Conservation (phyloP, 1,139 yeast genomes). For the Blastobotrys buckinghamii region DNA sequence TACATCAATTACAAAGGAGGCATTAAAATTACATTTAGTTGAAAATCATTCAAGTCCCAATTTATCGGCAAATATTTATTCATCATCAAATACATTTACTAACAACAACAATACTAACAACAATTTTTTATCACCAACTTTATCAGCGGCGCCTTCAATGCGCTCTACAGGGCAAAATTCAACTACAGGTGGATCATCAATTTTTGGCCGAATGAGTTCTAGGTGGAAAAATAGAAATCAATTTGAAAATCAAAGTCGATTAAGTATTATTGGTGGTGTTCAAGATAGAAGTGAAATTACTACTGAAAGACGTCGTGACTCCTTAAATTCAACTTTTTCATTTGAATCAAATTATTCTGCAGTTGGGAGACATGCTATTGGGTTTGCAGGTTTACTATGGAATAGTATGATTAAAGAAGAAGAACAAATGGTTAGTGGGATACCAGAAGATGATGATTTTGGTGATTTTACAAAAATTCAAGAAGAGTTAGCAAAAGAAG, state of each 20-base stretch:
- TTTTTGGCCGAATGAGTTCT: conserved; percentile 23
- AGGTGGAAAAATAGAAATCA: conserved; percentile 17
- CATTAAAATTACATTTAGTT: conserved; percentile 25
- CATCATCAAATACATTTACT: not conserved
- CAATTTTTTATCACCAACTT: conserved; percentile 1
- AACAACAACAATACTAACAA: not conserved
- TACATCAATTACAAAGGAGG: conserved; percentile 26
- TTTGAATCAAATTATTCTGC: conserved; percentile 23
- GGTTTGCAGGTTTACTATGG: conserved; percentile 33
- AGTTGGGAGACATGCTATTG: conserved; percentile 30
- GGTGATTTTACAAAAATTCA: conserved; percentile 29
- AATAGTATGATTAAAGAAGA: conserved; percentile 32
- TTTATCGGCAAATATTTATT: conserved; percentile 13
- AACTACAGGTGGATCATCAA: conserved; percentile 16
- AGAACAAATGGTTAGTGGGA: conserved; percentile 3
- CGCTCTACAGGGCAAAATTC: conserved; percentile 10
- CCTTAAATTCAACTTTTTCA: conserved; percentile 29
- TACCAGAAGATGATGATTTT: conserved; percentile 19
- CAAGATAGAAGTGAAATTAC: conserved; percentile 17
- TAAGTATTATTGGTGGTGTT: conserved; percentile 12
- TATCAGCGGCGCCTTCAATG: conserved; percentile 16
- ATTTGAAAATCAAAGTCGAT: conserved; percentile 25
- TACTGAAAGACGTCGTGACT: conserved; percentile 25
- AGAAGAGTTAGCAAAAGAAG: conserved; percentile 39
- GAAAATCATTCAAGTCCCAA: conserved; percentile 14